Evolutionary conservation across 2,329 filamentous ascomycete species (phyloP).

Genomic region (Botrytis hyacinthi): DNA sequence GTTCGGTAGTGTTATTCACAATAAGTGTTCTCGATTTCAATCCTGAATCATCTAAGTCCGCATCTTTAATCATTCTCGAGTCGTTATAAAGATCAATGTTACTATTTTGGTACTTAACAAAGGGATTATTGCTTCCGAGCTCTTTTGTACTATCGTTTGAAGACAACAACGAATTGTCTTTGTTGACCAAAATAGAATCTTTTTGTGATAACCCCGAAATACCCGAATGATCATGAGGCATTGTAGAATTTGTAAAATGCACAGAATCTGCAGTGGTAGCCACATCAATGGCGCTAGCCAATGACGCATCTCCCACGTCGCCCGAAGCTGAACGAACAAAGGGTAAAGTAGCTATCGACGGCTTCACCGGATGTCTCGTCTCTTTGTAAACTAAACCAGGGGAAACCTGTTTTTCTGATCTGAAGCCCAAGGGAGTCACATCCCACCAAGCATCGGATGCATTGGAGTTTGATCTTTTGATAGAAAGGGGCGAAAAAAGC

Average conservation of each 20-base stretch:
- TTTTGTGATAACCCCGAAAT: not conserved
- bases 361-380: conserved; percentile 34
- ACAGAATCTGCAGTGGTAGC: not conserved
- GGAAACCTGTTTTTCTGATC: conserved; percentile 27
- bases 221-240: not conserved
- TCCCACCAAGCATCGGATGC: conserved; percentile 44
- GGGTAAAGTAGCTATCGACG: conserved; percentile 32
- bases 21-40: conserved; percentile 16
- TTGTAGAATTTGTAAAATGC: not conserved
- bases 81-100: conserved; percentile 21
- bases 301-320: conserved; percentile 22
- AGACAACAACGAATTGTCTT: conserved; percentile 26
- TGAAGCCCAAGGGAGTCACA: conserved; percentile 19
- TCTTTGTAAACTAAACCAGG: conserved; percentile 26
- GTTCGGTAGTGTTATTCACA: conserved; percentile 11
- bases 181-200: conserved; percentile 21
- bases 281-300: conserved; percentile 21
- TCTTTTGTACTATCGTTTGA: conserved; percentile 23
- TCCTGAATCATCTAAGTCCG: not conserved
- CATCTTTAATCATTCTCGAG: conserved; percentile 1
- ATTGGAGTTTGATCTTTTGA: conserved; percentile 34
- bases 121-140: conserved; percentile 33
- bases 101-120: conserved; percentile 26
- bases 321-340: conserved; percentile 29
- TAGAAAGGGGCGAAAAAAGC: conserved; percentile 37